Evolutionary conservation across 2,329 filamentous ascomycete species (phyloP), one percentile per base, ranked within the genome.

Genomic region (Hypoxylon sp.): DNA sequence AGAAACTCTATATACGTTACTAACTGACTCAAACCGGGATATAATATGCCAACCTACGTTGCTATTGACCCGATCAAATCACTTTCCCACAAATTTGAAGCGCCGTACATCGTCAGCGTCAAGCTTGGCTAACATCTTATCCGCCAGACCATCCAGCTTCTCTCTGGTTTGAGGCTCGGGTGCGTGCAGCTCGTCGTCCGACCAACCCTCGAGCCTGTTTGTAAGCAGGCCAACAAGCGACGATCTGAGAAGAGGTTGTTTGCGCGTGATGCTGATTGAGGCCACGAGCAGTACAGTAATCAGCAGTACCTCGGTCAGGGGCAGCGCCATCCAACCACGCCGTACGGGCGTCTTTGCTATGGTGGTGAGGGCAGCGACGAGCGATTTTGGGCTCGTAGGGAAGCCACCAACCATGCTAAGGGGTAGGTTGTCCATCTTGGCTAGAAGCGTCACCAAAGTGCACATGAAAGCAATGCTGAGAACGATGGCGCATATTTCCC

Each of bases 311-410:
- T 69, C 68, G 1, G 26, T 47, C 3, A 69, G 47, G n/a, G 68
- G 68, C 2, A 71, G 47, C 7, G 56, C 34, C 46, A 68, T 46
- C 65, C 64, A 69, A 15, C 22, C 50, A 62, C 65, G 66, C 13
- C 58, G 58, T 5, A 70, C 62, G 0, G 66, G 46, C 1, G 70
- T 32, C 39, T 70, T 72, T 0, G 46, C 52, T 13, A 72, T 47
- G 2, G 68, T 71, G 2, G 66, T 68, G n/a, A 71, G 30, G 22
- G 67, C 50, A 17, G 70, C 59, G 4, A 73, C 34, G 1, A 72
- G 56, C 1, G 70, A 70, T 44, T 44, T 72, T 81, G 74, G 59
- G 79, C 71, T 62, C 22, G 11, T 70, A 60, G 0, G 54, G 52
- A 5, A 69, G 44, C 7, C 22, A 19, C 72, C 72, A 75, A 1